A percentile compares a stretch with the other conserved stretches of the same genome.
phyloP scores from a whole-genome alignment of 2,329 filamentous ascomycete genomes.

The Juglanconis sp. region DNA sequence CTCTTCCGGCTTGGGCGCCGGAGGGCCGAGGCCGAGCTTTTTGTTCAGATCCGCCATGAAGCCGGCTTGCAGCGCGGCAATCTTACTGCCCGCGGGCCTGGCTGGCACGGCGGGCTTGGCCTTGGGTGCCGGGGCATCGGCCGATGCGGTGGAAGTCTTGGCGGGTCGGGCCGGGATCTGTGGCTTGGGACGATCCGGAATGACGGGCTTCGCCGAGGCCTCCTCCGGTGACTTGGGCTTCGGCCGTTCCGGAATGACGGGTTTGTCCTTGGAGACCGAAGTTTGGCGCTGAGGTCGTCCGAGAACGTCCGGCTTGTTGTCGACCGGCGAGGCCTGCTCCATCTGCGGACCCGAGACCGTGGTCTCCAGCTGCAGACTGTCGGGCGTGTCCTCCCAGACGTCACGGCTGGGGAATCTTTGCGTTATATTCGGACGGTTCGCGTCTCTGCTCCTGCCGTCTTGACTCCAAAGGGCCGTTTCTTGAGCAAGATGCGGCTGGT shows the following conservation, averaged over 20 bases:
- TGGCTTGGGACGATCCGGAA: conserved; percentile 57
- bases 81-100: conserved; percentile 77
- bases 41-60: conserved; percentile 94
- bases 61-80: conserved; percentile 83
- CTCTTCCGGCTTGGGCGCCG: conserved; percentile 62
- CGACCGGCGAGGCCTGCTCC: conserved; percentile 39
- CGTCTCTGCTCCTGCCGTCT: neutral
- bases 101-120: conserved; percentile 81
- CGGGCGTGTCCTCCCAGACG: conserved; percentile 91
- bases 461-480: conserved; percentile 32
- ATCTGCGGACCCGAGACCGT: conserved; percentile 60
- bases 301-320: conserved; percentile 55
- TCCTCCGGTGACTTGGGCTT: conserved; percentile 43
- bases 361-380: conserved; percentile 75
- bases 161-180: conserved; percentile 59
- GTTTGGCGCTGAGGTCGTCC: conserved; percentile 46
- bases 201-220: conserved; percentile 34
- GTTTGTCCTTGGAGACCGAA: conserved; percentile 37
- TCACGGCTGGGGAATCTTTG: conserved; percentile 87
- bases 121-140: conserved; percentile 52
- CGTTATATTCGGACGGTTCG: conserved; percentile 52
- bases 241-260: conserved; percentile 49
- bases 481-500: conserved; percentile 48
- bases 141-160: conserved; percentile 46
- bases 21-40: conserved; percentile 81